Base-by-base conservation (phyloP, 371 early-diverging fungal species). In the Parasitella parasitica region DNA sequence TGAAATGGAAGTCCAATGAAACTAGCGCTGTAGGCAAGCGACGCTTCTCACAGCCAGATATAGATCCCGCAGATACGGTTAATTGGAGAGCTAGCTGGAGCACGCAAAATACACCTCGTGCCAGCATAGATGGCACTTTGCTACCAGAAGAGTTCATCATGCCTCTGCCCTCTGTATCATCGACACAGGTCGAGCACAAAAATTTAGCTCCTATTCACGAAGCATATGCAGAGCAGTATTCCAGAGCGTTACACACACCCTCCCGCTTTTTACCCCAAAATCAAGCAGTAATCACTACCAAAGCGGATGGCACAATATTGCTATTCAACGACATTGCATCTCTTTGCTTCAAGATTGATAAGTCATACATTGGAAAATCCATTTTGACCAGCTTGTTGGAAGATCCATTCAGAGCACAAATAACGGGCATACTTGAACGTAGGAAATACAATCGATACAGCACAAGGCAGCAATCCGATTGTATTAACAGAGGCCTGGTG, bases 251-350 rank as follows among this genome's bases (percentile, higher is more conserved):
- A n/a, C 86, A 87, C 59, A 80, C 84, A 13, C 88, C 89, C 7
- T 84, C 82, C 4, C 77, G 89, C 20, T 87, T 83, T 38, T 61
- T 82, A 11, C 88, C 89, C 1, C 85, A 84, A 59, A 85, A 78
- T 55, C 86, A 89, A 59, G 87, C 86, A 26, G 87, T 86, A 55
- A 74, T 87, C 20, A 88, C 89, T 0, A 87, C 87, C 0, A 77
- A 82, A 60, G 70, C 65, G 6, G 61, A 82, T 35, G 78, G 77
- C 48, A 71, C 70, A 11, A 75, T 86, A 11, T 63, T 82, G 43
- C 64, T 82, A 56, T 83, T 80, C 20, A 86, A 86, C 53, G 85
- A 83, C 39, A 75, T 83, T 38, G 78, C 84, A 5, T 76, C 75
- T 27, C 65, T 78, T 5, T 59, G 66, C 32, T 59, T 66, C 51